Base-by-base conservation (phyloP, 2,329 filamentous ascomycete genomes). In the Sordariomycetes sp. region DNA sequence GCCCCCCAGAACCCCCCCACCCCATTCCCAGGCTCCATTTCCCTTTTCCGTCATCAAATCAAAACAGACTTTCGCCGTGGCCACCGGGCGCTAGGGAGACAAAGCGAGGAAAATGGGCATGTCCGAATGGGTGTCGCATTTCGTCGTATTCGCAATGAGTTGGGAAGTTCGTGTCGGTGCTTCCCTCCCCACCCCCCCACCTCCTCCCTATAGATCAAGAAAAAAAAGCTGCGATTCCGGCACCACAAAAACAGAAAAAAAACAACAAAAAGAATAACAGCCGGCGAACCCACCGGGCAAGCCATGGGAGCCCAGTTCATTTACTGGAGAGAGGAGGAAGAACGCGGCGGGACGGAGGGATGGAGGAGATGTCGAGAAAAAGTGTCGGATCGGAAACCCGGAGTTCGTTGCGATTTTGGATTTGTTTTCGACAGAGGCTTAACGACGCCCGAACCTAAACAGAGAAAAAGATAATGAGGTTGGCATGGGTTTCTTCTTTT, bases 361-460 rank as follows among this genome's bases (percentile, higher is more conserved):
- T 8, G 28, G 28, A 32, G 8, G 39, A 45, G 34, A 22, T 56
- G 36, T 15, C 25, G 28, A 20, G n/a, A n/a, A n/a, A 34, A 22
- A 22, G 24, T 25, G 28, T 28, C 55, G 55, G 20, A 25, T 48
- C 28, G 36, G 55, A 53, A 57, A 22, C 50, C 34, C n/a, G 6
- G n/a, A 22, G n/a, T 50, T 50, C 45, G 45, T 50, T 50, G 45
- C 45, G 20, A 50, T 48, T 15, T 48, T 48, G 45, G 10, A 12
- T 50, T 22, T 12, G n/a, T 50, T 50, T 10, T 60, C 22, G 54
- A 55, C 57, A 63, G 62, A 62, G 60, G 67, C 67, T 84, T 90
- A 95, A 87, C 90, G 89, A 77, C 90, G 88, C 79, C 90, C 89
- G 86, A 95, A 95, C 86, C 90, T 95, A 88, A 79, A 89, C 82